Evolutionary conservation across 148 eudicot genomes (phyloP), one percentile per base, ranked within the genome.

Genomic region (Fallopia convolvulus): DNA sequence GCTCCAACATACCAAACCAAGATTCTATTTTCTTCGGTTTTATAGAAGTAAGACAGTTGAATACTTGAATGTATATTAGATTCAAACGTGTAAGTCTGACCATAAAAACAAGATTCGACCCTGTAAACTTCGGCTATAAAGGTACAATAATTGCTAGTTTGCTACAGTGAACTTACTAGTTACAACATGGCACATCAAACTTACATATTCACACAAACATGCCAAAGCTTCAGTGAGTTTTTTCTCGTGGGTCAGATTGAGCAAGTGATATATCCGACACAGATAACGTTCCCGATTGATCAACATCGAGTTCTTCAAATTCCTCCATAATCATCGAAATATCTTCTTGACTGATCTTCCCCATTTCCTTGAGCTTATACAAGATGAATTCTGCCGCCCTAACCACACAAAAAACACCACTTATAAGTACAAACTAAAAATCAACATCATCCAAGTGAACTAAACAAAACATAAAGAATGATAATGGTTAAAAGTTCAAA

Each of bases 331-430:
- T 72, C 26, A 82, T 79, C 18, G 86, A n/a, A 58, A 94, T 75
- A 76, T 94, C 98, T 70, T 90, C 92, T 70, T 87, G 82, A 48
- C 60, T 85, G 65, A 92, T 88, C 87, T 94, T 92, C 56, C 93
- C 92, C 93, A 92, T 90, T 85, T 94, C 93, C 81, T 90, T 90
- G 9, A 90, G 90, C 87, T 90, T 92, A 70, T 81, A 88, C 55
- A 92, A 36, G 1, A 87, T 74, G 76, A 92, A 92, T 75, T 94
- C 98, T 47, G 98, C 92, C 80, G 90, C 89, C 79, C 98, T 94
- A 73, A 21, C 39, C 5, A 46, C 40, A 30, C 55, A 12, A 42
- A 73, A 42, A 55, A 0, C 8, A 30, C n/a, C 17, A 44, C 0
- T 20, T 15, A 11, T 73, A 9, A 4, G 20, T 33, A 0, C n/a